Evolutionary conservation across 2,329 filamentous ascomycete genomes (phyloP), one percentile per base, ranked within the genome.

Genomic region (Phyllachora maydis): DNA sequence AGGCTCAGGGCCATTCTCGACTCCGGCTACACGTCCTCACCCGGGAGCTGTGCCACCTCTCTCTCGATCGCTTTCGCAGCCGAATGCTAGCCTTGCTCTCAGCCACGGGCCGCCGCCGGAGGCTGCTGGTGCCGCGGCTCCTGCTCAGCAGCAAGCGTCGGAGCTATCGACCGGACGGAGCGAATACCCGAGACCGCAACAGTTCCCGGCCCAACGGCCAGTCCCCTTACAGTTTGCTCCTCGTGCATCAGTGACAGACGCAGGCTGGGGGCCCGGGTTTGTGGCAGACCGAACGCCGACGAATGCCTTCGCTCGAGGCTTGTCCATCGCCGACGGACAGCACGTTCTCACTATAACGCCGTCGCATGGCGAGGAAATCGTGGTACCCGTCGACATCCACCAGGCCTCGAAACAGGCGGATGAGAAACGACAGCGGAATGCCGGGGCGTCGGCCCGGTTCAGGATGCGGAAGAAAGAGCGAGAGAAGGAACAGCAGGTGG

Each of bases 351-450:
- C 40, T 5, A 46, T 46, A 16, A 43, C 32, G 9, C 47, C 47
- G 21, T 45, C 26, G 25, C 45, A 39, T 34, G 52, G 46, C 19
- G 51, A 50, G 20, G 41, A 47, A 15, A 59, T 66, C 19, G 46
- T 56, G 7, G 66, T 83, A 23, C 70, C 72, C 9, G 68, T 85
- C 7, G 79, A 91, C 41, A 68, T 77, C 20, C 74, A 79, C 34
- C 74, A 79, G 36, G 81, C 74, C 8, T 90, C 81, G 8, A 73
- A 71, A 34, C 68, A 78, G 36, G 76, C 78, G 18, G 77, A 88
- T 38, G 78, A 90, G 45, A 91, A 88, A 49, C 61, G 81, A 26
- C 72, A 75, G 43, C 65, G 79, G 24, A 91, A 91, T 39, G 81
- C 81, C 19, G 76, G 76, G 22, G 81, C 81, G 5, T 90, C 79